Evolutionary conservation across 768 basidiomycete species (phyloP).

Genomic region (Phanerochaete sordida): DNA sequence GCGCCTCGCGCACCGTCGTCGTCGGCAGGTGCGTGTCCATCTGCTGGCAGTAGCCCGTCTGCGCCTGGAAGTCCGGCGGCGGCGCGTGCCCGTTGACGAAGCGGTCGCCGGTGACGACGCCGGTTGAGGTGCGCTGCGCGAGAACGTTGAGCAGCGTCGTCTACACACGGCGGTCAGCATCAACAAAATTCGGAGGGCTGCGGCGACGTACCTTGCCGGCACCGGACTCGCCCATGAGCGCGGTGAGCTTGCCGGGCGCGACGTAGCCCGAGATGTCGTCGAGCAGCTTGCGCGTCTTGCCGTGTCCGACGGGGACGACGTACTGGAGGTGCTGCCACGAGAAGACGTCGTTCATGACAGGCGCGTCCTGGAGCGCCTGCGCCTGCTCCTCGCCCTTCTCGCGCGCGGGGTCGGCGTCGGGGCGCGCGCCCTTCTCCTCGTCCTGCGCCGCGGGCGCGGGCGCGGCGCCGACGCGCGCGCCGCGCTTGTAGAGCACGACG

Average conservation of each 20-base stretch:
- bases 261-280: slow-evolving; percentile 79
- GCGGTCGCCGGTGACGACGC: slow-evolving; percentile 39
- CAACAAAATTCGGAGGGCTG: not conserved
- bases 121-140: slow-evolving; percentile 34
- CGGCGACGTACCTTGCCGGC: slow-evolving; percentile 40
- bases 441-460: slow-evolving; percentile 10
- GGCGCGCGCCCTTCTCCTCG: slow-evolving; percentile 25
- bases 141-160: slow-evolving; percentile 50
- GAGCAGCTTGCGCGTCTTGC: slow-evolving; percentile 46
- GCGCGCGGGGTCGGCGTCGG: not conserved
- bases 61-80: slow-evolving; percentile 50
- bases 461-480: slow-evolving; percentile 25
- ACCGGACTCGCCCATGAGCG: slow-evolving; percentile 65
- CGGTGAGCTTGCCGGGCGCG: slow-evolving; percentile 74
- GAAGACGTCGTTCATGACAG: slow-evolving; percentile 49
- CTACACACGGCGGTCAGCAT: slow-evolving; percentile 16
- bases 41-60: slow-evolving; percentile 84
- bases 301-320: slow-evolving; percentile 50
- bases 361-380: slow-evolving; percentile 1
- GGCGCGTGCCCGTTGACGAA: slow-evolving; percentile 42
- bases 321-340: slow-evolving; percentile 78
- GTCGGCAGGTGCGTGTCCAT: slow-evolving; percentile 76
- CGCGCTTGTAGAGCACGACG: slow-evolving; percentile 66
- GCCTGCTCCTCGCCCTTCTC: slow-evolving; percentile 2
- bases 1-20: slow-evolving; percentile 76